phyloP scores from a whole-genome alignment of 495 filamentous ascomycete genomes.

The Bacidia gigantensis region DNA sequence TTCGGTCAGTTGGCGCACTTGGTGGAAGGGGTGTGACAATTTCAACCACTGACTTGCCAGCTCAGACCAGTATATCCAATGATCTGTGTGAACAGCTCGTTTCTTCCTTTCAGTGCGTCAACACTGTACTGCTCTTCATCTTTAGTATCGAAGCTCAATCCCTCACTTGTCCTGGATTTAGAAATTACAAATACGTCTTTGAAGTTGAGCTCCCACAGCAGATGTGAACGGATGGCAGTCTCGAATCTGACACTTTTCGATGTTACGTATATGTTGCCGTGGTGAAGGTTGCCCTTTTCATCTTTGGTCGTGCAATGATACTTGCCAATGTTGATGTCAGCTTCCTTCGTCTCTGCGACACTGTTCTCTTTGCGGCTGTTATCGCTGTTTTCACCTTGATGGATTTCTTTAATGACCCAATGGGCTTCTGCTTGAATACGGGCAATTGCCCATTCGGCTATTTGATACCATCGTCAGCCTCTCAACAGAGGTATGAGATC shows the following conservation, averaged over 20 bases:
- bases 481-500: neutral
- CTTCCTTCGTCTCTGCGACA: neutral
- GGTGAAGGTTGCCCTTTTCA: neutral
- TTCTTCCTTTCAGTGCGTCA: slow-evolving; percentile 11
- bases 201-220: slow-evolving; percentile 6
- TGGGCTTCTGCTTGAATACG: slow-evolving; percentile 16
- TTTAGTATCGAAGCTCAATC: neutral
- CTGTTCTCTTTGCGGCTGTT: neutral
- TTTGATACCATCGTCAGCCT: neutral
- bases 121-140: slow-evolving; percentile 1
- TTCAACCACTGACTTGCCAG: slow-evolving; percentile 16
- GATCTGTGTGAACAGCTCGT: slow-evolving; percentile 20
- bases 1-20: neutral
- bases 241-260: slow-evolving; percentile 4
- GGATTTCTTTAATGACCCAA: neutral
- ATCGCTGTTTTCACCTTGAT: neutral
- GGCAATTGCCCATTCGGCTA: slow-evolving; percentile 20
- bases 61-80: slow-evolving; percentile 18
- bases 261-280: slow-evolving; percentile 7
- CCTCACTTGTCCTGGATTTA: neutral
- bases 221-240: slow-evolving; percentile 1
- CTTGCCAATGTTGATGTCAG: neutral
- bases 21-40: neutral
- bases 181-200: neutral
- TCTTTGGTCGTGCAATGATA: slow-evolving; percentile 11